Evolutionary conservation across 148 eudicot species (phyloP), one percentile per base, ranked within the genome.

Genomic region (Chenopodium quinoa): DNA sequence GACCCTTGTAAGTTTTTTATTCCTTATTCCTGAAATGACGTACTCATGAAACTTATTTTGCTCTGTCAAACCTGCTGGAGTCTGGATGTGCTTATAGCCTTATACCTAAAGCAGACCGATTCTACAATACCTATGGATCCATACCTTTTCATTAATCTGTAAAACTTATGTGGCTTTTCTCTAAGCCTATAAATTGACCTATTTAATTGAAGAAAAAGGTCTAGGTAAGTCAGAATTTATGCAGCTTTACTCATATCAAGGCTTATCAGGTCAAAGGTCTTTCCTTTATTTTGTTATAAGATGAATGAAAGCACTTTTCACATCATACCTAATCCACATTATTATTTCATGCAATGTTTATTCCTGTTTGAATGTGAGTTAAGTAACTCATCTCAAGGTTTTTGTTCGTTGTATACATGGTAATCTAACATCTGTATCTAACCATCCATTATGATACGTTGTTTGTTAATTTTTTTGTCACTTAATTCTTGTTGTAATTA

Each of bases 1-100:
- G 99, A 96, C 83, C 95, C 99, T 82, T 87, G 99, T 96, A 92
- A 96, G 95, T 89, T 74, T 72, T 50, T 22, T 9, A 17, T 34
- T 65, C 65, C 44, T 83, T 65, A 9, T 63, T n/a, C 64, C 60
- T 80, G 22, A n/a, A 27, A 71, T 34, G 13, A 73, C 78, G 73
- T 52, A 54, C 27, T 8, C 23, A 19, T 67, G 78, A 75, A 44
- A 40, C 44, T 46, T 50, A 54, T 50, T 73, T 37, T 65, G 56
- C 13, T 62, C 40, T 65, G 71, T 46, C 25, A 29, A 68, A 29
- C 7, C 72, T 22, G 27, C 27, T 12, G 25, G 25, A 69, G 23
- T 34, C 27, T 71, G 74, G 74, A 71, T 1, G 17, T 48, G 19
- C 60, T 73, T 60, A n/a, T 73, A 13, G 27, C 27, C 60, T 73